Evolutionary conservation across 1,139 yeast genomes (phyloP).

Genomic region (Lodderomyces beijingensis): DNA sequence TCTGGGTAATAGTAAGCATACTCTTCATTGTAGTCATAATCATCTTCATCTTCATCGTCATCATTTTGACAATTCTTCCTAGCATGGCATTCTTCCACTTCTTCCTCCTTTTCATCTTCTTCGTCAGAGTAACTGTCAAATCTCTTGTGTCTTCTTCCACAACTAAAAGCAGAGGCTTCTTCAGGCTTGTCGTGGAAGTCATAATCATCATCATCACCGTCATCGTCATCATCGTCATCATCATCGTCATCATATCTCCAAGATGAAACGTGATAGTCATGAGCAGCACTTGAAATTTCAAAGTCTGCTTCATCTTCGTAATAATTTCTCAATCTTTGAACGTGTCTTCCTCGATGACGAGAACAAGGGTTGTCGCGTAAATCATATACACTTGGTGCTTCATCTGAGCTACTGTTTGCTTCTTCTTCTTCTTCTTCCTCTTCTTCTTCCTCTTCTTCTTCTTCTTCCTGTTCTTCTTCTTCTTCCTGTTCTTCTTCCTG

Average conservation of each 20-base stretch:
- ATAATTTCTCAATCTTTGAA: neutral
- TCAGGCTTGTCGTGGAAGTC: no score
- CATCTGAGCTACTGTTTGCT: neutral
- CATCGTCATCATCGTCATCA: conserved; percentile 2
- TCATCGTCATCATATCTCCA: conserved; percentile 2
- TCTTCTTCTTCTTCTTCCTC: conserved; percentile 9
- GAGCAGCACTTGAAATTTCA: neutral
- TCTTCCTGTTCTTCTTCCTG: conserved; percentile 2
- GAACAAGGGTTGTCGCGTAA: neutral
- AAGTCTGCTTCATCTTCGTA: neutral
- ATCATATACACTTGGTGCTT: no score
- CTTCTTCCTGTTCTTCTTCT: conserved; percentile 4
- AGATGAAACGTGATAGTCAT: neutral
- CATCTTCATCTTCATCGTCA: no score
- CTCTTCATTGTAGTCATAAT: no score
- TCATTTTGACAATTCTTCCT: no score
- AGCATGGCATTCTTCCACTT: no score
- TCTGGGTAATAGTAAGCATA: no score
- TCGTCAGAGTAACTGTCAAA: no score
- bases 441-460: conserved; percentile 7
- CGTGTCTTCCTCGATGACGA: neutral
- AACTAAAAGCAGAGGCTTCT: no score
- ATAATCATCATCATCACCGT: no score
- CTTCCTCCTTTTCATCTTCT: conserved; percentile 3
- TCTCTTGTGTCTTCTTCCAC: no score